These are phyloP conservation scores for Hypoxylon lienhwacheense DNA, from an alignment of 495 filamentous ascomycete species.

Conservation along the genomic window DNA sequence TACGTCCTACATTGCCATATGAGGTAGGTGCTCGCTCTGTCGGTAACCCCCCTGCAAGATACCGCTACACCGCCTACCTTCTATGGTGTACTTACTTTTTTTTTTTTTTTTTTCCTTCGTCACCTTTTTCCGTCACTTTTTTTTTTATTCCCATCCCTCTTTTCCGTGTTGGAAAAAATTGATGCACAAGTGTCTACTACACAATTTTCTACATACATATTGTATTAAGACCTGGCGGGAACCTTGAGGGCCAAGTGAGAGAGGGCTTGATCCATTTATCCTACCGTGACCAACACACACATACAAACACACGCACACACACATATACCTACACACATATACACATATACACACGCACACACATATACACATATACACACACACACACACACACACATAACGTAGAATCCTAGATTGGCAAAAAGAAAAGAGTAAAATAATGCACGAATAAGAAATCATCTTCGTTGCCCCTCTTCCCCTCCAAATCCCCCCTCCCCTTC, in stretches of 20 bases:
- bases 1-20: conserved; percentile 7
- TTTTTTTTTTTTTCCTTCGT: conserved; percentile 10
- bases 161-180: too few relatives aligned
- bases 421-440: conserved; percentile 10
- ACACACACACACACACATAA: neutral
- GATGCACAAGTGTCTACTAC: too few relatives aligned
- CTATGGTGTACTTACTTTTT: conserved; percentile 20
- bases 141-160: neutral
- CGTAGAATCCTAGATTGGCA: conserved; percentile 6
- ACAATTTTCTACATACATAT: too few relatives aligned
- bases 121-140: neutral
- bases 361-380: neutral
- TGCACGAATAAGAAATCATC: conserved; percentile 28
- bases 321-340: neutral
- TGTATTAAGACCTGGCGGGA: too few relatives aligned
- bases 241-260: conserved; percentile 17
- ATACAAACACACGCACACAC: neutral
- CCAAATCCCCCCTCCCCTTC: too few relatives aligned
- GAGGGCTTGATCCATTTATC: conserved; percentile 12
- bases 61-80: conserved; percentile 29
- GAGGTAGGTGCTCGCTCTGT: conserved; percentile 17
- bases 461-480: conserved; percentile 34
- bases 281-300: neutral
- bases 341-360: neutral
- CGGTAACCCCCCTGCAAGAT: conserved; percentile 10